Evolutionary conservation across 177 flowering plant species (phyloP).

Genomic region (Vitis hybrid): DNA sequence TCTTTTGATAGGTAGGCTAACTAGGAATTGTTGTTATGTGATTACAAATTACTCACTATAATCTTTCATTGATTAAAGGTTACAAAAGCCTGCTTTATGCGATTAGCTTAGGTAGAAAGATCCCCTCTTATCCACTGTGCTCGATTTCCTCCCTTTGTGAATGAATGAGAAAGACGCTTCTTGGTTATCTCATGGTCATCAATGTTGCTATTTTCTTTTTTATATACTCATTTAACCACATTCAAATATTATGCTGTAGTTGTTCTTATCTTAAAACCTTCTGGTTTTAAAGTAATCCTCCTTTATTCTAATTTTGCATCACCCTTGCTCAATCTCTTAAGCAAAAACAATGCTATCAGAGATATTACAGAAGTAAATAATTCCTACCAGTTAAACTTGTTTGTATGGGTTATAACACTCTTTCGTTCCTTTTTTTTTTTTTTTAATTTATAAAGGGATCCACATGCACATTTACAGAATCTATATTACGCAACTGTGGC

Average conservation of each 20-base stretch:
- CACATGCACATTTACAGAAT: slow-evolving; percentile 87
- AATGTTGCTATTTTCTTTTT: neutral
- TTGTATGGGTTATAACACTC: slow-evolving; percentile 2
- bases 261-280: no score
- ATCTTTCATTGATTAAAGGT: no score
- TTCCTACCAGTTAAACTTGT: neutral
- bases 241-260: neutral
- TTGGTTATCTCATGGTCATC: neutral
- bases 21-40: no score
- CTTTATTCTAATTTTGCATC: neutral
- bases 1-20: no score
- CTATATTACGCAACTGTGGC: slow-evolving; percentile 93
- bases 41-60: no score
- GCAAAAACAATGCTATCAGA: neutral
- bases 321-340: neutral
- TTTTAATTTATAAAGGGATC: slow-evolving; percentile 65
- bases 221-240: neutral
- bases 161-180: no score
- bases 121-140: no score
- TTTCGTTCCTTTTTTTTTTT: neutral
- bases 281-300: neutral
- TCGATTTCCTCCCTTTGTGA: no score
- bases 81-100: no score
- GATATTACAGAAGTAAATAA: neutral
- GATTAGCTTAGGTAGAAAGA: no score